phyloP scores from a whole-genome alignment of 176 grass and related monocot genomes.

The Canna indica region DNA sequence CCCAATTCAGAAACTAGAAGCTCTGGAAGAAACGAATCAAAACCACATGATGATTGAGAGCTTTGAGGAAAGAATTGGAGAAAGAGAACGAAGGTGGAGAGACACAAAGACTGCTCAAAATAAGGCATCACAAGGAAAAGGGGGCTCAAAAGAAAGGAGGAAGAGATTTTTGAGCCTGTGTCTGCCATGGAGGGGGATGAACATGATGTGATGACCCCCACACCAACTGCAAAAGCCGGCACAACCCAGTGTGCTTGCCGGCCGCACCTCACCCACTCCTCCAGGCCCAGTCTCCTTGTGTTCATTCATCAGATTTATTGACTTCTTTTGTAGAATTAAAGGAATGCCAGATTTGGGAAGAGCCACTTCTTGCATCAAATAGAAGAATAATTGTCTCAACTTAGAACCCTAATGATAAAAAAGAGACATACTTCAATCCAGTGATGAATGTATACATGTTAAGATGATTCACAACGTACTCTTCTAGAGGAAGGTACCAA shows the following conservation, averaged over 20 bases:
- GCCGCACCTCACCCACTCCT: background rate
- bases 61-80: background rate
- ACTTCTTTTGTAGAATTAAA: no score
- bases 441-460: no score
- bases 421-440: no score
- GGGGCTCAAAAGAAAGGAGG: background rate
- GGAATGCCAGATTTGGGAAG: no score
- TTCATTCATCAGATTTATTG: no score
- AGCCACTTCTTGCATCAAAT: no score
- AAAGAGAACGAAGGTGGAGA: background rate
- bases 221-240: background rate
- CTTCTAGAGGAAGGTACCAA: background rate
- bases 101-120: background rate
- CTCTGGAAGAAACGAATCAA: background rate
- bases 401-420: no score
- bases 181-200: background rate
- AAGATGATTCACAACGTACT: no score
- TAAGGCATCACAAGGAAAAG: background rate
- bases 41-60: constrained; percentile 4
- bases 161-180: no score
- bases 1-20: background rate
- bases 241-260: background rate
- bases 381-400: no score
- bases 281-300: no score
- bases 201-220: background rate